Evolutionary conservation across 257 asterid species (phyloP).

Genomic region (Przewalskia tangutica): DNA sequence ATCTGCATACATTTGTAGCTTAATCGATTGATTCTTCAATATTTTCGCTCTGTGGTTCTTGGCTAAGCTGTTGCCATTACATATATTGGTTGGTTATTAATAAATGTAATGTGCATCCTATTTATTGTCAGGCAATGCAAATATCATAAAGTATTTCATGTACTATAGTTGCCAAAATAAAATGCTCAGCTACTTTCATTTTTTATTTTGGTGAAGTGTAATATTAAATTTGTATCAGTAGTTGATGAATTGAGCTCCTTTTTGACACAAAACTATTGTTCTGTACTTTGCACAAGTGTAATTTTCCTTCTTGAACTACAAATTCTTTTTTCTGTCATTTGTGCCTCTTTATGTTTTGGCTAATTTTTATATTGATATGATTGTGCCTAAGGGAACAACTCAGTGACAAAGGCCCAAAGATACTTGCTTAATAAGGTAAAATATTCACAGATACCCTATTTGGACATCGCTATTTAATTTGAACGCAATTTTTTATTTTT

Average conservation of each 20-base stretch:
- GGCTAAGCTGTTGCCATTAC: neutral
- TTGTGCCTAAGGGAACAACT: neutral
- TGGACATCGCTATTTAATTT: too few species aligned
- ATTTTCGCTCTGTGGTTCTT: neutral
- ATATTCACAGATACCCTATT: too few species aligned
- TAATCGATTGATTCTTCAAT: neutral
- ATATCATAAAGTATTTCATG: neutral
- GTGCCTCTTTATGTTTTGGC: neutral
- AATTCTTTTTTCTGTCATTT: neutral
- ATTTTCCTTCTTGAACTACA: neutral
- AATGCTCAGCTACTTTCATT: neutral
- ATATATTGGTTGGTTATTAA: neutral
- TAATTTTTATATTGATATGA: neutral
- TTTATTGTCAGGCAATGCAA: neutral
- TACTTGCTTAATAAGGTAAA: too few species aligned
- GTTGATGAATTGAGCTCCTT: neutral
- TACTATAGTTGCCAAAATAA: neutral
- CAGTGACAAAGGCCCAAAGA: neutral
- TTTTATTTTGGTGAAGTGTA: neutral
- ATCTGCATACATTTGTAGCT: neutral
- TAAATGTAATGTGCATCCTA: neutral
- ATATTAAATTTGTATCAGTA: neutral
- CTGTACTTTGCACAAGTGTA: neutral
- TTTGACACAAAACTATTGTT: neutral
- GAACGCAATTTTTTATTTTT: too few species aligned